Evolutionary conservation across 2,329 filamentous ascomycete genomes (phyloP).

Genomic region (Ascochyta pisi): DNA sequence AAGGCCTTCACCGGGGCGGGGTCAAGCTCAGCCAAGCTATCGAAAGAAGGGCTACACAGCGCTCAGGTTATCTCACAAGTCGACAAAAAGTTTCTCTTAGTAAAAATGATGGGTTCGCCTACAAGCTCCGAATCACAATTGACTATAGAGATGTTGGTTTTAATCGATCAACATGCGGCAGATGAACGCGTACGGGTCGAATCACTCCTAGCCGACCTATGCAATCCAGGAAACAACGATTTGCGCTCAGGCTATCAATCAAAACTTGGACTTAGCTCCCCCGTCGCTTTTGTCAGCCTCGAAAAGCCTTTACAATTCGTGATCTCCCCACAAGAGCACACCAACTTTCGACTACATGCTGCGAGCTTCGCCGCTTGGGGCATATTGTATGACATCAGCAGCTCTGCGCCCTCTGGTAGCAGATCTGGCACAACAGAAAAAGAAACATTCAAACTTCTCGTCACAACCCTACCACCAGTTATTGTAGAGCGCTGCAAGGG

Average conservation of each 20-base stretch:
- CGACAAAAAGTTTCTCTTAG: slow-evolving; percentile 86
- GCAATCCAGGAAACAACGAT: slow-evolving; percentile 32
- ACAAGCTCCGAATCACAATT: slow-evolving; percentile 2
- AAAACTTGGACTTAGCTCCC: slow-evolving; percentile 40
- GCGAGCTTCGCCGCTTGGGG: slow-evolving; percentile 76
- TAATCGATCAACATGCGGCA: slow-evolving; percentile 93
- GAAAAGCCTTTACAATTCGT: slow-evolving; percentile 68
- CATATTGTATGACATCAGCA: slow-evolving; percentile 66
- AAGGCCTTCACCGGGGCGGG: slow-evolving; percentile 37
- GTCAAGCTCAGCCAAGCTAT: slow-evolving; percentile 55
- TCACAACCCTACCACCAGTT: slow-evolving; percentile 70
- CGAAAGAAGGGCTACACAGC: slow-evolving; percentile 58
- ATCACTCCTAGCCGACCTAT: slow-evolving; percentile 67
- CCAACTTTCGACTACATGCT: slow-evolving; percentile 62
- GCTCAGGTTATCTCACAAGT: slow-evolving; percentile 81
- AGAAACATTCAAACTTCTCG: slow-evolving; percentile 47
- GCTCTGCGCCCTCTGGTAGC: background rate
- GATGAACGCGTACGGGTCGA: slow-evolving; percentile 89
- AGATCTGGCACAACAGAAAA: slow-evolving; percentile 11
- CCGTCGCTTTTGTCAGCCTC: slow-evolving; percentile 46
- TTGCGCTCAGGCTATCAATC: slow-evolving; percentile 31
- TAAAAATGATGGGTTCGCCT: slow-evolving; percentile 57
- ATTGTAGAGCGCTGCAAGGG: slow-evolving; percentile 78
- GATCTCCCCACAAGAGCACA: slow-evolving; percentile 65
- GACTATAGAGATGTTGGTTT: slow-evolving; percentile 62